Conservation (phyloP, 371 early-diverging fungal genomes). For the Mucor plumbeus region DNA sequence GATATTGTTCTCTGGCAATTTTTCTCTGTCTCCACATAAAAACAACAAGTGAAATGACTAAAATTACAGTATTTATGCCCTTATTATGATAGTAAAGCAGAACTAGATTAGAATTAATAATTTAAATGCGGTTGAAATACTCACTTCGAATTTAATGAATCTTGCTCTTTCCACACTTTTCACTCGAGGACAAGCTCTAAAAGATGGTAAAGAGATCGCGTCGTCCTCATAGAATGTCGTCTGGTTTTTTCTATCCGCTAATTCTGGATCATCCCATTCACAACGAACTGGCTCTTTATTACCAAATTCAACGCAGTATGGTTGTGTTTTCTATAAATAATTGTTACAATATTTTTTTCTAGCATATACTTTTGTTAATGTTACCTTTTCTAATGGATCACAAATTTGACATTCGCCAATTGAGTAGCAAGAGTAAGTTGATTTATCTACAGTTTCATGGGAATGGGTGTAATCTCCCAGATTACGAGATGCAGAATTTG, state of each 20-base stretch:
- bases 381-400: slow-evolving; percentile 50
- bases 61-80: slow-evolving; percentile 38
- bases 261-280: slow-evolving; percentile 50
- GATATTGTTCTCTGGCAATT: slow-evolving; percentile 47
- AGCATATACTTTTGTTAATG: background rate
- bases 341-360: background rate
- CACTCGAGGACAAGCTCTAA: slow-evolving; percentile 47
- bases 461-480: slow-evolving; percentile 56
- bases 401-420: slow-evolving; percentile 53
- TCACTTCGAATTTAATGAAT: slow-evolving; percentile 48
- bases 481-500: slow-evolving; percentile 8
- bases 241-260: slow-evolving; percentile 39
- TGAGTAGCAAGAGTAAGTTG: slow-evolving; percentile 46
- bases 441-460: slow-evolving; percentile 44
- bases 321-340: slow-evolving; percentile 44
- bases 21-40: slow-evolving; percentile 52
- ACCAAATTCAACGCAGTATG: slow-evolving; percentile 50
- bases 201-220: slow-evolving; percentile 46
- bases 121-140: too few species aligned
- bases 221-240: slow-evolving; percentile 42
- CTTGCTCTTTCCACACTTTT: slow-evolving; percentile 40
- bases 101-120: background rate
- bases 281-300: slow-evolving; percentile 53
- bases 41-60: slow-evolving; percentile 36
- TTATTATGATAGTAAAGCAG: slow-evolving; percentile 7